Evolutionary conservation across 2,329 filamentous ascomycete genomes (phyloP), one percentile per base, ranked within the genome.

Genomic region (Rutstroemia sp.): DNA sequence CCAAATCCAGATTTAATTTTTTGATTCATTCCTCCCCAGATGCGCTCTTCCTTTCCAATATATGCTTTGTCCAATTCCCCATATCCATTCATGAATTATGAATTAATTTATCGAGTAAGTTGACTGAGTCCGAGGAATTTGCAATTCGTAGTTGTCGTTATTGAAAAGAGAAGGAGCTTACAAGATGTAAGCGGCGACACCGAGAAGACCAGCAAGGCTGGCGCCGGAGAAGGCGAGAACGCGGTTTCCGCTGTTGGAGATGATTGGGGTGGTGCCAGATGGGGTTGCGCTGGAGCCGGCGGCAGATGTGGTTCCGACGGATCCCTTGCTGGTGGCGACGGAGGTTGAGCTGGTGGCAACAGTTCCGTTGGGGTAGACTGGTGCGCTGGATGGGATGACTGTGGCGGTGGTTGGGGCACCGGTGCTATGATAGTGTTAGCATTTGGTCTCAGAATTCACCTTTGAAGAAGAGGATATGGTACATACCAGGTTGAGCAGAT

Each of bases 191-290:
- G 79, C 81, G 68, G 78, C 80, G 60, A 84, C 70, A 68, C 78
- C 82, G 70, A 84, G 74, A 64, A 83, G 70, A 75, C 78, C 81
- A 65, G 79, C 81, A 65, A 85, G 78, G 64, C 75, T 79, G 59
- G 78, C 82, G 61, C 79, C 81, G 44, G 80, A 82, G 65, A 82
- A 71, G 67, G 74, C 78, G 63, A 77, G 76, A 62, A 72, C 72
- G 75, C 79, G 81, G 75, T 74, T 78, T 62, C 80, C 81, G 72
- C 76, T 79, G 61, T 77, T 79, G 56, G 80, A 78, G 65, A 77
- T 73, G 63, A 77, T 71, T 61, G 68, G 64, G 62, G 73, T 63
- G 52, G 67, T 61, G 21, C 34, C 23, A 4, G 71, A 57, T 56
- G 67, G 52, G 44, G 59, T 61, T 27, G 56, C 38, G 27, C 54